Evolutionary conservation across 352 stramenopile genomes (phyloP), one percentile per base, ranked within the genome.

Genomic region (Pythium apleroticum): DNA sequence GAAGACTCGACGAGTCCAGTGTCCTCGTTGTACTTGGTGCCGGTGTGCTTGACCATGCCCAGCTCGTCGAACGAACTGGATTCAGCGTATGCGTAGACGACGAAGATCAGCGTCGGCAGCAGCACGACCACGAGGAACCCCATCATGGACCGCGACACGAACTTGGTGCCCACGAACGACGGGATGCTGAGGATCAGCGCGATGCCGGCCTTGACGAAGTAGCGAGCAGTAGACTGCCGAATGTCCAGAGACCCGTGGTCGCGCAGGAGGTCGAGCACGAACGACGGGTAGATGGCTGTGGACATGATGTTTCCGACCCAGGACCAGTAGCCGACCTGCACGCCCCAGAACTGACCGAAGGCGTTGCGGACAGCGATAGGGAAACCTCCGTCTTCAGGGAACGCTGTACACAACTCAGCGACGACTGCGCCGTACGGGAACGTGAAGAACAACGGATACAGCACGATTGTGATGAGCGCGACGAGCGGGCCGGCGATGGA

Each of bases 341-440:
- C 84, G 20, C 71, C 77, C 77, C 76, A 86, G 68, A 84, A 89
- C 6, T 77, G 68, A 19, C 89, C 89, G 80, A 93, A 96, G 2
- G 89, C 88, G 65, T 86, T 75, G 58, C 88, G 75, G 2, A 96
- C 86, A 81, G 88, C 96, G 14, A 84, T 83, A 1, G 93, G 81
- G 59, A 83, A 91, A 30, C 72, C 87, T 9, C 76, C 66, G 52
- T 73, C 64, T 50, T 96, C 87, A 3, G 85, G 87, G 68, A 95
- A 95, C 9, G 87, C 74, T 2, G 80, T 82, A 14, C 81, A 86
- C 25, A 98, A 71, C 74, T 97, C 88, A 15, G 89, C 85, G 10
- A 90, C 96, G 20, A 98, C 81, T 24, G 95, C 66, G 11, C 81
- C 86, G 68, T 96, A 88, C n/a, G 88, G 89, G 19, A 96, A 48